These are phyloP conservation scores for Chaetomiaceae sp. DNA, from an alignment of 2,329 filamentous ascomycete species.

Conservation along the genomic window DNA sequence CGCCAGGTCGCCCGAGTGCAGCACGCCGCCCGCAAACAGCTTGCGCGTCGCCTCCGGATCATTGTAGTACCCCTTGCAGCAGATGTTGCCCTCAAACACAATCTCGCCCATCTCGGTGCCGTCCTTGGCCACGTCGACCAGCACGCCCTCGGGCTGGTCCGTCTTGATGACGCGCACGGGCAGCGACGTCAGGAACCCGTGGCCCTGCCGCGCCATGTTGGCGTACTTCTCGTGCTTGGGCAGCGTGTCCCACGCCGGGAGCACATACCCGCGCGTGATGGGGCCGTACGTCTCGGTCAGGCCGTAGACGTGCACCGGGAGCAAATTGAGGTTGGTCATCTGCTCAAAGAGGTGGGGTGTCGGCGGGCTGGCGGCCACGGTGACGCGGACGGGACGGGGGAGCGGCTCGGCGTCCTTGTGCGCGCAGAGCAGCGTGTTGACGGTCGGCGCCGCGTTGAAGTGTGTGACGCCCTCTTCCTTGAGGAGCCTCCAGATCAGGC, in stretches of 20 bases:
- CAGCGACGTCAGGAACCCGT: slow-evolving; percentile 81
- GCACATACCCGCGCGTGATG: slow-evolving; percentile 86
- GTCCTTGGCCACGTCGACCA: slow-evolving; percentile 52
- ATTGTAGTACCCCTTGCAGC: slow-evolving; percentile 86
- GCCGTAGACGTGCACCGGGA: slow-evolving; percentile 91
- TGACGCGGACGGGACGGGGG: slow-evolving; percentile 70
- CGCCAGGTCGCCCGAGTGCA: slow-evolving; percentile 88
- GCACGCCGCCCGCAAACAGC: slow-evolving; percentile 78
- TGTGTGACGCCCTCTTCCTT: slow-evolving; percentile 87
- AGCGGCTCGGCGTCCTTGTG: slow-evolving; percentile 69
- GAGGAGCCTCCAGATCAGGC: slow-evolving; percentile 82
- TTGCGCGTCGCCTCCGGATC: slow-evolving; percentile 80
- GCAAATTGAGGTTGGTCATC: slow-evolving; percentile 77
- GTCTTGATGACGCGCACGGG: slow-evolving; percentile 79
- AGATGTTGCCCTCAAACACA: slow-evolving; percentile 87
- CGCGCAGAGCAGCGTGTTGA: slow-evolving; percentile 88
- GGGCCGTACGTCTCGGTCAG: slow-evolving; percentile 87
- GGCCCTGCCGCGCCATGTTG: slow-evolving; percentile 89
- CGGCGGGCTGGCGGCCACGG: slow-evolving; percentile 87
- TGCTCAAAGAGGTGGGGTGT: slow-evolving; percentile 87
- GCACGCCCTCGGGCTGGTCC: slow-evolving; percentile 61
- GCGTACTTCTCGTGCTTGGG: slow-evolving; percentile 73
- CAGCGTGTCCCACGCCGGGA: slow-evolving; percentile 78
- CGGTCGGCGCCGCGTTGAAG: slow-evolving; percentile 92
- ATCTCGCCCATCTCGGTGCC: slow-evolving; percentile 49